Conservation (phyloP, 805 yeast genomes). For the Cyberlindnera mrakii region DNA sequence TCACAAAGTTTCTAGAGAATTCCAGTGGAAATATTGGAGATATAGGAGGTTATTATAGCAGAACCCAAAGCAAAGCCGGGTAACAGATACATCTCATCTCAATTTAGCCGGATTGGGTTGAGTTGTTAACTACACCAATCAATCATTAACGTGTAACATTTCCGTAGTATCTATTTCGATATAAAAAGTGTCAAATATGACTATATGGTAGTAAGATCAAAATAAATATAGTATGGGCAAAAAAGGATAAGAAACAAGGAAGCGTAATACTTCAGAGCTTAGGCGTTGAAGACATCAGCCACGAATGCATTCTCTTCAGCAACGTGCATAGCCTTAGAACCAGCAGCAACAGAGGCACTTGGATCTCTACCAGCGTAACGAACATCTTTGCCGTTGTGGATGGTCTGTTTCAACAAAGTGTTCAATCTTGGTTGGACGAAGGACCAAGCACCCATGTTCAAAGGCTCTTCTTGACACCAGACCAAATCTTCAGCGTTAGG, state of each 20-base stretch:
- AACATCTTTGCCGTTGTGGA: constrained; percentile 48
- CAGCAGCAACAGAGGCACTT: constrained; percentile 97
- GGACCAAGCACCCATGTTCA: constrained; percentile 91
- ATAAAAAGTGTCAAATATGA: not conserved
- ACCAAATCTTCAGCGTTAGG: constrained; percentile 83
- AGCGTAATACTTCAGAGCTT: constrained; percentile 1
- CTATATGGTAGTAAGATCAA: too few relatives aligned
- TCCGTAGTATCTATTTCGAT: not conserved
- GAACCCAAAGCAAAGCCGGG: too few relatives aligned
- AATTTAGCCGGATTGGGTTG: too few relatives aligned
- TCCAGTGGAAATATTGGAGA: too few relatives aligned
- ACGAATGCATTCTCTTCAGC: constrained; percentile 88
- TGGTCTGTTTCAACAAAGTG: constrained; percentile 71
- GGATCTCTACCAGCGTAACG: constrained; percentile 98
- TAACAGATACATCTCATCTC: too few relatives aligned
- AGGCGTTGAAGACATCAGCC: constrained; percentile 55
- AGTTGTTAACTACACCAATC: too few relatives aligned
- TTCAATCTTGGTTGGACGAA: constrained; percentile 77
- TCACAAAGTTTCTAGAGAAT: too few relatives aligned
- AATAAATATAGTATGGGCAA: not conserved
- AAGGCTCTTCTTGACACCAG: constrained; percentile 98
- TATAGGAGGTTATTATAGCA: too few relatives aligned
- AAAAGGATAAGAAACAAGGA: not conserved
- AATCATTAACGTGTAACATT: too few relatives aligned
- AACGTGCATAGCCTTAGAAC: constrained; percentile 80